Percentiles rank a stretch among this genome's conserved stretches.
phyloP scores from a whole-genome alignment of 1,139 yeast species.

The Meyerozyma elateridarum region DNA sequence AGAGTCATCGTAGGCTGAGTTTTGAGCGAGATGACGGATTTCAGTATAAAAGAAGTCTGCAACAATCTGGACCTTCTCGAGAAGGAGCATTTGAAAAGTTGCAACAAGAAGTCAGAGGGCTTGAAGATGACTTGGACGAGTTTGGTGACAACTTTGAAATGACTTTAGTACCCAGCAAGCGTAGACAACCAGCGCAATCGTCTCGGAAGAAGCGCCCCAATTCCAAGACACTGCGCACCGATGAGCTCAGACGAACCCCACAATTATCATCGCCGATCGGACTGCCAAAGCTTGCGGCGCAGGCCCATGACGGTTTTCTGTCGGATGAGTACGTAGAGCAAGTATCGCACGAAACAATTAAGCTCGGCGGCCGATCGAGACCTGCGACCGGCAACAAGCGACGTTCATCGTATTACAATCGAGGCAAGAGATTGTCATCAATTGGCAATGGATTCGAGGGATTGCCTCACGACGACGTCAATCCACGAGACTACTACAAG shows the following conservation, averaged over 20 bases:
- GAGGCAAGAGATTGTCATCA: constrained; percentile 73
- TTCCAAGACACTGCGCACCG: constrained; percentile 18
- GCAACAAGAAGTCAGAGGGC: constrained; percentile 11
- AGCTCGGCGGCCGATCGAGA: constrained; percentile 27
- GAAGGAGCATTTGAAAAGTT: constrained; percentile 8
- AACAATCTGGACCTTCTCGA: constrained; percentile 9
- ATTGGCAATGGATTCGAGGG: constrained; percentile 71
- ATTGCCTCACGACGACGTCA: constrained; percentile 62
- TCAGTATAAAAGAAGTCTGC: constrained; percentile 31
- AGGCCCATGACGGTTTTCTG: constrained; percentile 5
- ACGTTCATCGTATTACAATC: constrained; percentile 46
- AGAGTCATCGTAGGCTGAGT: constrained; percentile 3
- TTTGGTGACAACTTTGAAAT: constrained; percentile 7
- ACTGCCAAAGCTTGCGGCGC: constrained; percentile 2
- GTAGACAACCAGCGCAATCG: neutral
- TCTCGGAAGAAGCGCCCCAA: constrained; percentile 19
- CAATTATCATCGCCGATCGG: constrained; percentile 9
- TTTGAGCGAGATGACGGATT: constrained; percentile 47
- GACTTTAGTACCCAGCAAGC: neutral
- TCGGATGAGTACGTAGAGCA: constrained; percentile 28
- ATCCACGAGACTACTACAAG: constrained; percentile 54
- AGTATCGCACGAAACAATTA: constrained; percentile 25
- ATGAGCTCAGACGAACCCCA: constrained; percentile 16
- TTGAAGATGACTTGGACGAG: constrained; percentile 14
- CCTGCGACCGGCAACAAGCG: constrained; percentile 28